phyloP scores from a whole-genome alignment of 306 rosid species.

The Abrus pulchellus region DNA sequence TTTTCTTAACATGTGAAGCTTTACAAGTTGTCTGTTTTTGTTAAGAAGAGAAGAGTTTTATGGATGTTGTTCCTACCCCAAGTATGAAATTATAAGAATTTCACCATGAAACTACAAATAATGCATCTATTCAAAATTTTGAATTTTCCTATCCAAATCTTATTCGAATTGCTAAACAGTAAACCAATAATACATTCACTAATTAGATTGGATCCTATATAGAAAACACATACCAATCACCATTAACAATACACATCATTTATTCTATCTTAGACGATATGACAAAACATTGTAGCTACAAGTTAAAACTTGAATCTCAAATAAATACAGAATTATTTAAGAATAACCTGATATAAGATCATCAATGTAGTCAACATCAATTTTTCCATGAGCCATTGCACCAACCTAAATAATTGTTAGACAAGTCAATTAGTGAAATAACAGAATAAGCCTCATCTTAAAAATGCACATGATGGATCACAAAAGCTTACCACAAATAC shows the following conservation, averaged over 20 bases:
- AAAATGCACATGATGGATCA: too few relatives aligned
- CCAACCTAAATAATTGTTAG: too few relatives aligned
- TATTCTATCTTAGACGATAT: too few relatives aligned
- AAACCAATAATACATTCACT: neutral
- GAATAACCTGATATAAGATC: slow-evolving; percentile 43
- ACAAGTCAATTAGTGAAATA: too few relatives aligned
- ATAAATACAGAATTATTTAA: neutral
- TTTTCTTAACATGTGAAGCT: neutral
- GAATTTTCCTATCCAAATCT: neutral
- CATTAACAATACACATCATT: neutral
- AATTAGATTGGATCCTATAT: neutral
- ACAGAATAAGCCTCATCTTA: too few relatives aligned
- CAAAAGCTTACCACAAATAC: too few relatives aligned
- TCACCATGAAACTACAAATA: too few relatives aligned
- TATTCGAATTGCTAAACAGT: neutral
- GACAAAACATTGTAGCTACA: neutral
- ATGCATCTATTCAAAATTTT: too few relatives aligned
- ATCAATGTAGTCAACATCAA: slow-evolving; percentile 43
- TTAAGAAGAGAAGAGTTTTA: neutral
- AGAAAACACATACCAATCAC: neutral
- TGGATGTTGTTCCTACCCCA: neutral
- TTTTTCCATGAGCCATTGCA: slow-evolving; percentile 47
- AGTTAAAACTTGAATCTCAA: neutral
- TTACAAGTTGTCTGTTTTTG: neutral
- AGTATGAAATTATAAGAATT: neutral